Conservation (phyloP, 2,329 filamentous ascomycete species). For the Hypoxylon sp. region DNA sequence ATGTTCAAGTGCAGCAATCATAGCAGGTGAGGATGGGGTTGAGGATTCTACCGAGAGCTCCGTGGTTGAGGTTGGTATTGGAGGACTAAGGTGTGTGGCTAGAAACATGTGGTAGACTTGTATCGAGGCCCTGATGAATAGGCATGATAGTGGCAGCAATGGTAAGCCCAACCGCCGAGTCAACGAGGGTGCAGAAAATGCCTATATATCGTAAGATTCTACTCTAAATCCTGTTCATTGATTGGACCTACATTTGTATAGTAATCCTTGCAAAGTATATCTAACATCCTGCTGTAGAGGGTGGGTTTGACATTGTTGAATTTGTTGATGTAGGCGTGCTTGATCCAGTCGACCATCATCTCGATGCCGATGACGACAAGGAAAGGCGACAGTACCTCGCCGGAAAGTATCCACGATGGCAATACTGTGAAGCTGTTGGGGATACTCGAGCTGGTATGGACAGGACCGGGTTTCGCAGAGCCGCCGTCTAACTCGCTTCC, state of each 20-base stretch:
- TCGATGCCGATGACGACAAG: constrained; percentile 94
- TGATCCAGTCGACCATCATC: constrained; percentile 96
- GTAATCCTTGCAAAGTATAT: constrained; percentile 97
- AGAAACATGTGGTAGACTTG: constrained; percentile 99
- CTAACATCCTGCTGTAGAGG: constrained; percentile 90
- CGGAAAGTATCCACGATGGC: constrained; percentile 81
- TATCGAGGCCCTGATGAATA: constrained; percentile 93
- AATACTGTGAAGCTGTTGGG: constrained; percentile 93
- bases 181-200: constrained; percentile 90
- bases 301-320: constrained; percentile 97
- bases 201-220: constrained; percentile 63
- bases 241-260: constrained; percentile 82
- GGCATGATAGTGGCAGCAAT: constrained; percentile 90
- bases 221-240: neutral
- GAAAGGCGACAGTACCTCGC: constrained; percentile 92
- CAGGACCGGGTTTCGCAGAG: constrained; percentile 69
- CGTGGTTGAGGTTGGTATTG: constrained; percentile 76
- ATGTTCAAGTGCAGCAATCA: constrained; percentile 82
- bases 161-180: constrained; percentile 91
- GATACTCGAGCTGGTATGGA: constrained; percentile 80
- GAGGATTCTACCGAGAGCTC: constrained; percentile 75
- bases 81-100: constrained; percentile 84
- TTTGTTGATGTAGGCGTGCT: constrained; percentile 97
- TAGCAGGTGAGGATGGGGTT: constrained; percentile 77
- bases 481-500: constrained; percentile 63